These are phyloP conservation scores for Cladosporium oxysporum DNA, from an alignment of 2,329 filamentous ascomycete genomes.

Conservation along the genomic window DNA sequence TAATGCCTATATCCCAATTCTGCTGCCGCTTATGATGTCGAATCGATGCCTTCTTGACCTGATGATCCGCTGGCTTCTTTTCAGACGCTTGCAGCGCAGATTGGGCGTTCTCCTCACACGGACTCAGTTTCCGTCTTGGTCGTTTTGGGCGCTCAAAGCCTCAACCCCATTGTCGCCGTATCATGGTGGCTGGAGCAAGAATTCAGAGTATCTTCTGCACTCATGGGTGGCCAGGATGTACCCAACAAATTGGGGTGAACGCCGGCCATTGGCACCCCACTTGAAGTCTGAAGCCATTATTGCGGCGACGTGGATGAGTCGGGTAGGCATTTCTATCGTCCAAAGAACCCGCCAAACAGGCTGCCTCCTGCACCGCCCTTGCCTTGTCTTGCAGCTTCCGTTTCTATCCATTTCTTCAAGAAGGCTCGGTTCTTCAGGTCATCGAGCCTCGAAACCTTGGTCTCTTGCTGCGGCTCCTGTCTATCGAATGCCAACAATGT, in stretches of 20 bases:
- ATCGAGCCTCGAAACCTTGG: constrained; percentile 45
- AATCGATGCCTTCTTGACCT: neutral
- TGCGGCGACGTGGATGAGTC: neutral
- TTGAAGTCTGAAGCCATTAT: neutral
- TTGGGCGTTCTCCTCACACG: neutral
- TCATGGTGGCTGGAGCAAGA: neutral
- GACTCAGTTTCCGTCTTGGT: neutral
- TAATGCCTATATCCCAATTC: neutral
- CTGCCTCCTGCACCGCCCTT: constrained; percentile 45
- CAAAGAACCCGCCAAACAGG: constrained; percentile 34
- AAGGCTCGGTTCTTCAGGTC: constrained; percentile 49
- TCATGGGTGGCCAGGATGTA: neutral
- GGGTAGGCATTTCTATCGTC: constrained; percentile 23
- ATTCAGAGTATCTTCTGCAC: neutral
- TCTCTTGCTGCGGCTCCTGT: constrained; percentile 52
- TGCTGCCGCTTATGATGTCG: neutral
- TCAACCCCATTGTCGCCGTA: neutral
- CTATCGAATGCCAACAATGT: constrained; percentile 53
- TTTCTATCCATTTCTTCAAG: constrained; percentile 50
- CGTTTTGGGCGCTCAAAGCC: neutral
- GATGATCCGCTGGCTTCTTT: neutral
- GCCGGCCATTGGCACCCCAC: neutral
- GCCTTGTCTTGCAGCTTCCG: constrained; percentile 50
- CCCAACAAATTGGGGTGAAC: neutral
- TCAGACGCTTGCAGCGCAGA: neutral